Base-by-base conservation (phyloP, 495 filamentous ascomycete genomes). In the Sphaerosporella brunnea region DNA sequence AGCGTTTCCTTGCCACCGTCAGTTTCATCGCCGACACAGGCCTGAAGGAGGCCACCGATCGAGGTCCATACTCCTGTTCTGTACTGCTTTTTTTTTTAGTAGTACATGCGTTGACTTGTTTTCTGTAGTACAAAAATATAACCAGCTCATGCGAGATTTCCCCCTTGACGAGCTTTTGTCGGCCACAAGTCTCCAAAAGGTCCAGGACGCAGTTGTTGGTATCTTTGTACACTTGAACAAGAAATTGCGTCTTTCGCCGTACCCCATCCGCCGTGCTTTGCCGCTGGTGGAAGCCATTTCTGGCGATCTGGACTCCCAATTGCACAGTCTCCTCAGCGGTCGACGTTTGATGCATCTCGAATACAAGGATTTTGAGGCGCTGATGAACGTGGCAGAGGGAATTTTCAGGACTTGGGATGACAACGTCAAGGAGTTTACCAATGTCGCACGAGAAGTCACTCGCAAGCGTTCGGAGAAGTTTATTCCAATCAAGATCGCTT, bases 261-360 rank as follows among this genome's bases (percentile, higher is more conserved):
- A 99, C 60, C 90, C 90, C 2, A 83, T 99, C 53, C 77, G 77
- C 51, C 77, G 90, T 49, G 87, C 90, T 9, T 71, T 99, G 50
- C 83, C 85, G 23, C 73, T 99, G n/a, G 90, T 96, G 10, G 84
- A 93, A 63, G 85, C 92, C n/a, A 96, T 99, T 38, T 99, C 90
- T 8, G 82, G 76, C 3, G 90, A 99, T 56, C 68, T 99, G 20
- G 85, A 96, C 54, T 69, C 75, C 23, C 78, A 83, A 47, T 72
- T 99, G 37, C 88, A 93, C 59, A 72, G 75, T 8, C 67, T 96
- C 23, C 74, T 99, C 21, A 77, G 84, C 38, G 90, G 90, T 11
- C 79, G 78, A 25, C 77, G 84, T 23, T 70, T 99, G 36, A 82
- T 99, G 68, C 83, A 94, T 56, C 71, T 95, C 34, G 84, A 90